Evolutionary conservation across 73 alveolate genomes (phyloP).

Genomic region (Tetrahymena elliotti): DNA sequence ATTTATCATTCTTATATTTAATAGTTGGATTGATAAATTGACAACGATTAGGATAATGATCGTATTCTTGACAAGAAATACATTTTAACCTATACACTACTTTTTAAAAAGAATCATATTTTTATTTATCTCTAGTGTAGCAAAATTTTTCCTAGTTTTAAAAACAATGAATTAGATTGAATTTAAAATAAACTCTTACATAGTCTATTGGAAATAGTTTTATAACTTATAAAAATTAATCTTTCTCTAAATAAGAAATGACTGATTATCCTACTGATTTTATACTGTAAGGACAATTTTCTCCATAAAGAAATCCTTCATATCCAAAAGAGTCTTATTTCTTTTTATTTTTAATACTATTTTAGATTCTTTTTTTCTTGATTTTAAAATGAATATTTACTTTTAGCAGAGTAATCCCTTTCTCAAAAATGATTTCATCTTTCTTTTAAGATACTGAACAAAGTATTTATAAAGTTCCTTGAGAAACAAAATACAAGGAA

Average conservation of each 20-base stretch:
- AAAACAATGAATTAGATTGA: neutral
- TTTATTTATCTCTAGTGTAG: neutral
- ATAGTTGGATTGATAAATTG: neutral
- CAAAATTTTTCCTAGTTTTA: neutral
- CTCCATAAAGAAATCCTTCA: neutral
- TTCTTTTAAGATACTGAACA: neutral
- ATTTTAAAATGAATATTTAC: neutral
- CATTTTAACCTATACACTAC: neutral
- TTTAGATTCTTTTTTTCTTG: no score
- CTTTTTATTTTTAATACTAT: neutral
- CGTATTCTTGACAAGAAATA: neutral
- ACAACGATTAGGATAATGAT: neutral
- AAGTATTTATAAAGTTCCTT: neutral
- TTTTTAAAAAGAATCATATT: neutral
- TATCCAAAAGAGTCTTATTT: neutral
- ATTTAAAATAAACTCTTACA: neutral
- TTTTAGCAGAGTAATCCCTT: neutral
- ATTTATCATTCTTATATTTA: neutral
- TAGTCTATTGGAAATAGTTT: neutral
- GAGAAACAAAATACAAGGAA: neutral
- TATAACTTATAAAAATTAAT: neutral
- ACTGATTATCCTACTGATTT: neutral
- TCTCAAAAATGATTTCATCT: neutral
- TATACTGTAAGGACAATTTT: neutral
- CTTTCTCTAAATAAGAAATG: neutral